A percentile compares a stretch with the other conserved stretches of the same genome.
phyloP scores from a whole-genome alignment of 2,329 filamentous ascomycete species.

The Rhexocercosporidium sp. region DNA sequence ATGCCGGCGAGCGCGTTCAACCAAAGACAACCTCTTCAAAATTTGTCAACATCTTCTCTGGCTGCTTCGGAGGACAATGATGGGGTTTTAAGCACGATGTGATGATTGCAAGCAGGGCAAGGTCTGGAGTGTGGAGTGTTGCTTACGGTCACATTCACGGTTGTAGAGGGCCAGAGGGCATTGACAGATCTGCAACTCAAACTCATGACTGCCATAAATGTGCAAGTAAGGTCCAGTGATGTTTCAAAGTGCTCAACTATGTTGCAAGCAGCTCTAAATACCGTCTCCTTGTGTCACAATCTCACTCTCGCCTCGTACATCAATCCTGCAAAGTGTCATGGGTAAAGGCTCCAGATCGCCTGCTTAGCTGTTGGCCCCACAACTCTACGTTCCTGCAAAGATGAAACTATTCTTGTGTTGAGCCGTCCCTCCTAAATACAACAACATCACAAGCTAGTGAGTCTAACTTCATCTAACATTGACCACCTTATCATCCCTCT shows the following conservation, averaged over 20 bases:
- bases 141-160: too few relatives aligned
- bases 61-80: not conserved
- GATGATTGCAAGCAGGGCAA: not conserved
- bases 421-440: not conserved
- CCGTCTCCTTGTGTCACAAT: too few relatives aligned
- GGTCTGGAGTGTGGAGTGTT: not conserved
- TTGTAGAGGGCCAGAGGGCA: too few relatives aligned
- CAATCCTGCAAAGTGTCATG: too few relatives aligned
- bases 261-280: too few relatives aligned
- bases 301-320: too few relatives aligned
- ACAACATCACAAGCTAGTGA: not conserved
- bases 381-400: too few relatives aligned
- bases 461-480: not conserved
- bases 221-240: too few relatives aligned
- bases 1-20: not conserved
- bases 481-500: not conserved
- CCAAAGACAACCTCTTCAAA: not conserved
- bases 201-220: too few relatives aligned
- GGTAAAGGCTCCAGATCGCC: not conserved
- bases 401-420: not conserved
- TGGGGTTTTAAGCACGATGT: not conserved
- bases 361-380: not conserved
- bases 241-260: too few relatives aligned
- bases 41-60: not conserved
- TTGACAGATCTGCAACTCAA: too few relatives aligned